Base-by-base conservation (phyloP, 2,329 filamentous ascomycete species). In the Epichloe gansuensis region DNA sequence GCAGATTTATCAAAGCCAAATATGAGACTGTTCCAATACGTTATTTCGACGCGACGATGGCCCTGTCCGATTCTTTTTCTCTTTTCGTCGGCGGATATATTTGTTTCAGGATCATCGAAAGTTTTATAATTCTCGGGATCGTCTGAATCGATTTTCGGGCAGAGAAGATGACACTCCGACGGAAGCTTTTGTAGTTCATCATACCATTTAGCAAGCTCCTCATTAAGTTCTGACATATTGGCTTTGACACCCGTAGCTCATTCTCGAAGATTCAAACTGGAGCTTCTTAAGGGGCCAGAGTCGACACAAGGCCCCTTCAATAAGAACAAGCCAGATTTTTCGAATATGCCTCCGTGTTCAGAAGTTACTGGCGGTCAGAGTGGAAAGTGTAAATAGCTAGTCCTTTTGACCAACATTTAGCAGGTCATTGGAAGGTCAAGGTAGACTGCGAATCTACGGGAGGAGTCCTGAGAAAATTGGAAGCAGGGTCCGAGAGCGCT, bases 11-110 rank as follows among this genome's bases (percentile, higher is more conserved):
- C 77, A 56, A 87, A 81, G 17, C 83, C 86, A 52, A 89, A 74
- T 13, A 90, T 77, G 43, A 86, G 73, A 56, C 83, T 82, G 54
- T 81, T 85, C 62, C 79, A 81, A 57, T 86, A 81, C 49, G 83
- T 82, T 35, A 80, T 74, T 56, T 83, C 73, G 55, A 82, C 72
- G 35, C 86, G 76, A 8, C 68, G 63, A 37, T 75, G 72, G 13
- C 76, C 77, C 53, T 82, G 73, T 49, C 75, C 62, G 21, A 87
- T 78, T 7, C 77, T 71, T 43, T 69, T 61, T 48, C 70, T 63
- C 62, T 81, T 83, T 57, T 78, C 73, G 8, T 73, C 72, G 17
- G 61, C 58, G 7, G 74, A 73, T 41, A 81, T 73, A 13, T 71
- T 67, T 15, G 77, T 74, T 3, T 70, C 68, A 3, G 69, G 70